Conservation (phyloP, 2,329 filamentous ascomycete species). For the Ophiostoma australiae region DNA sequence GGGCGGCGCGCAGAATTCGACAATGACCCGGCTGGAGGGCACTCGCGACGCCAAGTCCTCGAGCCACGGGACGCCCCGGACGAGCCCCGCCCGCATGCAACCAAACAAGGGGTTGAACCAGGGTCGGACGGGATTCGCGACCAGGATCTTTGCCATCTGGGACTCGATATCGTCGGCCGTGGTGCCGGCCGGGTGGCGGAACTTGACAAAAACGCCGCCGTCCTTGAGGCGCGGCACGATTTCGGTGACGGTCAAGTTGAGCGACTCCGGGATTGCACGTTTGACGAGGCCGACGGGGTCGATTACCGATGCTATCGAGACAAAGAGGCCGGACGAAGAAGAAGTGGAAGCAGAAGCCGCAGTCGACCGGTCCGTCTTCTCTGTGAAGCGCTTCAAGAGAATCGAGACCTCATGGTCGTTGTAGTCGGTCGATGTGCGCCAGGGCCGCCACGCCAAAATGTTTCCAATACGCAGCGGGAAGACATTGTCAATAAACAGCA, state of each 20-base stretch:
- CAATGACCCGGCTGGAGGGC: conserved; percentile 67
- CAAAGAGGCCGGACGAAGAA: background rate
- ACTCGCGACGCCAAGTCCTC: conserved; percentile 78
- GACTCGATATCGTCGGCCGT: conserved; percentile 43
- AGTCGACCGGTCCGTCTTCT: conserved; percentile 36
- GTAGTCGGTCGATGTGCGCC: conserved; percentile 36
- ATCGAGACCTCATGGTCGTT: conserved; percentile 45
- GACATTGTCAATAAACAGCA: conserved; percentile 88
- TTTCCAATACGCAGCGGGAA: conserved; percentile 69
- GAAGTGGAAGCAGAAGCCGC: conserved; percentile 8
- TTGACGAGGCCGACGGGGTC: conserved; percentile 53
- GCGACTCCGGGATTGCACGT: conserved; percentile 57
- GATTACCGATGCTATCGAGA: conserved; percentile 28
- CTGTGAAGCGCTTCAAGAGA: conserved; percentile 50
- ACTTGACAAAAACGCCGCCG: conserved; percentile 89
- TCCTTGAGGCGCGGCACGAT: conserved; percentile 83
- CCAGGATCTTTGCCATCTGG: conserved; percentile 58
- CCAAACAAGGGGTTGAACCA: conserved; percentile 82
- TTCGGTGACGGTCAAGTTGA: conserved; percentile 68
- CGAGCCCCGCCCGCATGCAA: conserved; percentile 62
- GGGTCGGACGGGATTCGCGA: conserved; percentile 68
- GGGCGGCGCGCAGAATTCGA: conserved; percentile 75
- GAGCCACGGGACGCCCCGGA: conserved; percentile 84
- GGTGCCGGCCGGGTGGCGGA: conserved; percentile 48
- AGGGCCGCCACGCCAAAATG: conserved; percentile 42